Evolutionary conservation across 495 filamentous ascomycete species (phyloP).

Genomic region (Echria macrotheca): DNA sequence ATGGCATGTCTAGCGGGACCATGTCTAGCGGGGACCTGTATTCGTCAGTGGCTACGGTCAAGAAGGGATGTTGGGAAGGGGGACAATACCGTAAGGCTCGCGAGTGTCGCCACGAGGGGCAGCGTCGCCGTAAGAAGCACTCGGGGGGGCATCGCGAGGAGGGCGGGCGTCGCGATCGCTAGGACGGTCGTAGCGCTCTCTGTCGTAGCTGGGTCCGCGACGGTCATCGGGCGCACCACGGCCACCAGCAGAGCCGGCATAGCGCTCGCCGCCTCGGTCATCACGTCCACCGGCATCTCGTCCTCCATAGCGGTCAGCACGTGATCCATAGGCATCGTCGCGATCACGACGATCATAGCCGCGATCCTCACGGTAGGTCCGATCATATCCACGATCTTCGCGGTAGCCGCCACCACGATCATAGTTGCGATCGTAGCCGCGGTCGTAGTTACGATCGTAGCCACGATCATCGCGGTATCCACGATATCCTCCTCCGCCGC

Average conservation of each 20-base stretch:
- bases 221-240: slow-evolving; percentile 45
- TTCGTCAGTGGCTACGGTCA: slow-evolving; percentile 17
- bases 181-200: slow-evolving; percentile 51
- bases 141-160: slow-evolving; percentile 45
- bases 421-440: slow-evolving; percentile 26
- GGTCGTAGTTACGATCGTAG: slow-evolving; percentile 25
- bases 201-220: slow-evolving; percentile 48
- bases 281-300: slow-evolving; percentile 38
- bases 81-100: slow-evolving; percentile 34
- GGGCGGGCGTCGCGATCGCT: slow-evolving; percentile 41
- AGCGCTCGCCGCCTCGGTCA: slow-evolving; percentile 34
- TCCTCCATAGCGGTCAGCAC: slow-evolving; percentile 40
- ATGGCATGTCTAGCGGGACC: too few species aligned
- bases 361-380: slow-evolving; percentile 49
- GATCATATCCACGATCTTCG: slow-evolving; percentile 44
- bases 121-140: slow-evolving; percentile 49
- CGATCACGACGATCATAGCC: slow-evolving; percentile 56
- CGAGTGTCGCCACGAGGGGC: slow-evolving; percentile 58
- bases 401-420: slow-evolving; percentile 44
- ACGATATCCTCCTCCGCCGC: slow-evolving; percentile 24
- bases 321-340: slow-evolving; percentile 46
- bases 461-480: slow-evolving; percentile 43
- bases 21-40: slow-evolving; percentile 26
- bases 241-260: slow-evolving; percentile 36
- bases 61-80: too few species aligned